Percentiles rank a stretch among this genome's conserved stretches.
These are phyloP conservation scores for Saccharomycopsis fibuligera DNA, from an alignment of 805 yeast species.

Conservation along the genomic window DNA sequence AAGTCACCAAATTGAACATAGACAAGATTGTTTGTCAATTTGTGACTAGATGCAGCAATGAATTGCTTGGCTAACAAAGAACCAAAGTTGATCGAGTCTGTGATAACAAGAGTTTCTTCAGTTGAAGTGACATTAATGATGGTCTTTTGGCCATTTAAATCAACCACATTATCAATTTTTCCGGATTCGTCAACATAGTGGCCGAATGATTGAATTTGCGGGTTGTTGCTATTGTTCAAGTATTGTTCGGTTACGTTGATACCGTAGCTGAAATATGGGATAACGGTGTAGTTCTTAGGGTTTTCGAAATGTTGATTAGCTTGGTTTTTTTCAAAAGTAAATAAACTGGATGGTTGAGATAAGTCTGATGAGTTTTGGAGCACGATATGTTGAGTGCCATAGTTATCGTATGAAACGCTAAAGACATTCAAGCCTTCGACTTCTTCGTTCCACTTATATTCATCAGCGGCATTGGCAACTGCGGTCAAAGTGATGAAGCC, in stretches of 20 bases:
- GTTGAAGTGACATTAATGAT: conserved; percentile 16
- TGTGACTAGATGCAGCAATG: conserved; percentile 13
- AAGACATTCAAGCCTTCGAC: conserved; percentile 7
- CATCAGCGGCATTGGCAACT: not conserved
- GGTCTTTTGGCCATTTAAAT: conserved; percentile 9
- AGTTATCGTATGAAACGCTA: conserved; percentile 10
- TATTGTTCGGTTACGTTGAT: conserved; percentile 16
- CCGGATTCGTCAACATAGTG: conserved; percentile 11
- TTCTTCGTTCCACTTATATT: conserved; percentile 9
- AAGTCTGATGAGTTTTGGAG: conserved; percentile 3
- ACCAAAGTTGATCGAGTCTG: conserved; percentile 5
- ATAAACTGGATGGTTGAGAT: not conserved
- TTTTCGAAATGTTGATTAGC: conserved; percentile 14
- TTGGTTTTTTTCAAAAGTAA: conserved; percentile 10
- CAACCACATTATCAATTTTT: conserved; percentile 5
- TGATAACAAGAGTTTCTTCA: conserved; percentile 9
- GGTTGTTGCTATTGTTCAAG: not conserved
- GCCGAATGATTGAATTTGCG: conserved; percentile 8
- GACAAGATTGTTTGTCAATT: conserved; percentile 14
- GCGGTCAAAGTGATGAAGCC: not conserved
- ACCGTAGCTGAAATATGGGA: conserved; percentile 20
- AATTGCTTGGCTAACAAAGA: conserved; percentile 2
- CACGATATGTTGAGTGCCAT: conserved; percentile 14
- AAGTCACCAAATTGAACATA: conserved; percentile 17
- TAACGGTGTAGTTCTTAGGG: conserved; percentile 16